Evolutionary conservation across 2,329 filamentous ascomycete species (phyloP).

Genomic region (Coniochaeta pulveracea): DNA sequence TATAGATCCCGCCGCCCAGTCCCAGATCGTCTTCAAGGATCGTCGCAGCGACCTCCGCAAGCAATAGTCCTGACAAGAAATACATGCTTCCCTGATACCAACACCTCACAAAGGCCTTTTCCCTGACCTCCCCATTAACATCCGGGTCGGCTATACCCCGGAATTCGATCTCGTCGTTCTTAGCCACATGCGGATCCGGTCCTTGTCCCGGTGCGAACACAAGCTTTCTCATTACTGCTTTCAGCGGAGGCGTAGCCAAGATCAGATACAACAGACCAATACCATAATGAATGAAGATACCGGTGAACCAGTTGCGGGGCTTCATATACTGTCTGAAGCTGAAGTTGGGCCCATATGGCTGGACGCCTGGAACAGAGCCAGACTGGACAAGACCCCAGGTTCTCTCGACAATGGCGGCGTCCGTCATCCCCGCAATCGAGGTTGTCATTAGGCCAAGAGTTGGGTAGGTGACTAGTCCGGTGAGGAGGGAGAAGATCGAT

Average conservation of each 20-base stretch:
- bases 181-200: slow-evolving; percentile 36
- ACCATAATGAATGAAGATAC: slow-evolving; percentile 36
- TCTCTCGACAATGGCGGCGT: slow-evolving; percentile 45
- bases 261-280: slow-evolving; percentile 31
- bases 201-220: slow-evolving; percentile 46
- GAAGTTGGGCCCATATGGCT: slow-evolving; percentile 52
- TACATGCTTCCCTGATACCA: slow-evolving; percentile 53
- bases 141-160: slow-evolving; percentile 54
- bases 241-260: slow-evolving; percentile 32
- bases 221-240: slow-evolving; percentile 29
- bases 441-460: slow-evolving; percentile 45
- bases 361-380: slow-evolving; percentile 27
- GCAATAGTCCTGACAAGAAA: slow-evolving; percentile 50
- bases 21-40: slow-evolving; percentile 51
- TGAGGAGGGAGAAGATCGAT: slow-evolving; percentile 32
- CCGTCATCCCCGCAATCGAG: slow-evolving; percentile 35
- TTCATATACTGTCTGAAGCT: slow-evolving; percentile 43
- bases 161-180: slow-evolving; percentile 51
- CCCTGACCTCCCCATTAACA: slow-evolving; percentile 18
- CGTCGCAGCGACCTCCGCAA: slow-evolving; percentile 53
- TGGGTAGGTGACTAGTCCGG: slow-evolving; percentile 36
- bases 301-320: slow-evolving; percentile 35
- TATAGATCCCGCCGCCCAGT: slow-evolving; percentile 57
- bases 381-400: slow-evolving; percentile 50
- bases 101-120: slow-evolving; percentile 44